Conservation (phyloP, 2,329 filamentous ascomycete genomes). For the Thelonectria olida region DNA sequence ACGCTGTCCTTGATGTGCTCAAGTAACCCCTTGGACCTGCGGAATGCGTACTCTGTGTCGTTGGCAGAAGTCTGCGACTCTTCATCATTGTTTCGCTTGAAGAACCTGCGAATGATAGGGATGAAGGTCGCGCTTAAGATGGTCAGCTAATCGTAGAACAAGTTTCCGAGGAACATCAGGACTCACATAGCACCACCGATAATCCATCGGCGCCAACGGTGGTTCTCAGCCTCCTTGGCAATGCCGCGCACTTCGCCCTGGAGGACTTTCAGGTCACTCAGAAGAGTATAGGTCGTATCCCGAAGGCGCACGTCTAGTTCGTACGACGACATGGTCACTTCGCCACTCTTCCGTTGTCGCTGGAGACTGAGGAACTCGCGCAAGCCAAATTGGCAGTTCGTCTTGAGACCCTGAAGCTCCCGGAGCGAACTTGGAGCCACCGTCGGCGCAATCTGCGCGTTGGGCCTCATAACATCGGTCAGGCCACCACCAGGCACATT, state of each 20-base stretch:
- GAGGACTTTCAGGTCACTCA: conserved; percentile 56
- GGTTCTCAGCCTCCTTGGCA: conserved; percentile 55
- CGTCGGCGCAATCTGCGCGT: conserved; percentile 29
- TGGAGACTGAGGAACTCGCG: conserved; percentile 48
- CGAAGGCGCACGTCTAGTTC: conserved; percentile 56
- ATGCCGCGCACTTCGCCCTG: conserved; percentile 55
- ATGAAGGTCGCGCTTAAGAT: conserved; percentile 58
- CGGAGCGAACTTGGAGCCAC: conserved; percentile 32
- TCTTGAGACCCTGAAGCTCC: conserved; percentile 45
- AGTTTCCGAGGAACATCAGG: conserved; percentile 6
- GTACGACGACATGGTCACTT: conserved; percentile 42
- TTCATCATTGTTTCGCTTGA: conserved; percentile 54
- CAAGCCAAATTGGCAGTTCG: conserved; percentile 48
- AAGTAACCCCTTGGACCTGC: conserved; percentile 59
- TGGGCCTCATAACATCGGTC: conserved; percentile 23
- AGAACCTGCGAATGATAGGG: conserved; percentile 61
- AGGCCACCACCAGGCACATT: conserved; percentile 30
- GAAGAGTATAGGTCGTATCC: conserved; percentile 52
- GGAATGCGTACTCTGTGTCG: conserved; percentile 67
- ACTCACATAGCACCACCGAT: conserved; percentile 62
- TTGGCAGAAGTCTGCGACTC: conserved; percentile 52
- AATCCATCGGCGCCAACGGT: conserved; percentile 63
- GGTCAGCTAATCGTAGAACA: conserved; percentile 14
- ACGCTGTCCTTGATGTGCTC: conserved; percentile 58
- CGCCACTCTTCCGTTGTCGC: conserved; percentile 41